Percentiles rank a stretch among this genome's conserved stretches.
These are phyloP conservation scores for Venturiaceae sp. DNA, from an alignment of 2,329 filamentous ascomycete species.

Conservation along the genomic window DNA sequence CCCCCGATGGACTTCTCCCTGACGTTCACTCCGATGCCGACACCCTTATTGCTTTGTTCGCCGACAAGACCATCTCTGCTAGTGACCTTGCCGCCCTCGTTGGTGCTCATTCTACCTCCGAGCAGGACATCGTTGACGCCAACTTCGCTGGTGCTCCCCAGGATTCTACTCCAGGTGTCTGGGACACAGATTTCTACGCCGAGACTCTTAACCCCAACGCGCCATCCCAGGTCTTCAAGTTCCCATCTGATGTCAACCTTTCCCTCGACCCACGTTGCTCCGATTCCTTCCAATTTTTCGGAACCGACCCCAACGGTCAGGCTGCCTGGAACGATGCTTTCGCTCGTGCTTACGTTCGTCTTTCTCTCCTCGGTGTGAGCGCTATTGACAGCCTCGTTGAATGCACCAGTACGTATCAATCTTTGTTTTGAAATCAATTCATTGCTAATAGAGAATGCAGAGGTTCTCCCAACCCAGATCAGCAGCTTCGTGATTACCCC, in stretches of 20 bases:
- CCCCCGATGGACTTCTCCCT: constrained; percentile 16
- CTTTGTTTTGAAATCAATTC: not conserved
- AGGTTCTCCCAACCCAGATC: not conserved
- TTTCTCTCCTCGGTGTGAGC: constrained; percentile 16
- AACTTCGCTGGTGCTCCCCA: constrained; percentile 12
- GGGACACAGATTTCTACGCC: constrained; percentile 15
- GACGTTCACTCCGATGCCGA: constrained; percentile 27
- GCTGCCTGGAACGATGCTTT: constrained; percentile 10
- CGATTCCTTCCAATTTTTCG: constrained; percentile 2
- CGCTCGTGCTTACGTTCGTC: constrained; percentile 13
- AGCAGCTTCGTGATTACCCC: not conserved
- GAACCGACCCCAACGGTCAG: not conserved
- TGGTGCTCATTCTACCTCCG: constrained; percentile 42
- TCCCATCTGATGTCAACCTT: constrained; percentile 1
- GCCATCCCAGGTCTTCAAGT: constrained; percentile 18
- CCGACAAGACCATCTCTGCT: constrained; percentile 40
- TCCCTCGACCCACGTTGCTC: not conserved
- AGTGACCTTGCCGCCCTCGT: constrained; percentile 43
- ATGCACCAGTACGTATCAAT: constrained; percentile 14
- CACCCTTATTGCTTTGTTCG: constrained; percentile 37
- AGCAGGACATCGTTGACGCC: constrained; percentile 35
- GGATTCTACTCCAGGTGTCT: constrained; percentile 11
- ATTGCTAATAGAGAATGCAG: not conserved
- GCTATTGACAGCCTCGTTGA: constrained; percentile 17
- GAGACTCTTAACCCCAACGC: constrained; percentile 12